Percentiles rank a stretch among this genome's conserved stretches.
Conservation (phyloP, 2,329 filamentous ascomycete species). For the Trichoderma endophyticum region DNA sequence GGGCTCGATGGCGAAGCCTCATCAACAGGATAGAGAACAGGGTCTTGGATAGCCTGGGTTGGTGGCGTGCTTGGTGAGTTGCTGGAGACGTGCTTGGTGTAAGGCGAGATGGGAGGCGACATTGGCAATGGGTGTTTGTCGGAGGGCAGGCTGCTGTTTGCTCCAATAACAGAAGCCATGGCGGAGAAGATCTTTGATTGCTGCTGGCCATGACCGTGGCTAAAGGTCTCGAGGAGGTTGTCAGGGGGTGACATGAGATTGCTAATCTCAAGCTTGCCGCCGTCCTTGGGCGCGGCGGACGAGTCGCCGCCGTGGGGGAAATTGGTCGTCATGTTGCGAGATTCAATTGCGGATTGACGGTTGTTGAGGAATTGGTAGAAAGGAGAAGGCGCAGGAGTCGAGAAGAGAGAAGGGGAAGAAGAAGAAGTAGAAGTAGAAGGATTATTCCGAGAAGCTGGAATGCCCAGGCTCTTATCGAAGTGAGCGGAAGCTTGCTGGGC, state of each 20-base stretch:
- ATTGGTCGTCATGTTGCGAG: constrained; percentile 29
- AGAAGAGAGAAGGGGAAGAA: constrained; percentile 20
- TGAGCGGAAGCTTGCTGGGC: constrained; percentile 30
- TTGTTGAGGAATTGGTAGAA: not conserved
- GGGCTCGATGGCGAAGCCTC: constrained; percentile 40
- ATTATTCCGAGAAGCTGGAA: constrained; percentile 13
- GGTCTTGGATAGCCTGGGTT: constrained; percentile 44
- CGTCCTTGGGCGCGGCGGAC: constrained; percentile 22
- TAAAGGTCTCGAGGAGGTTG: constrained; percentile 53
- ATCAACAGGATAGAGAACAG: constrained; percentile 54
- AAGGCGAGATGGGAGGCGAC: constrained; percentile 57
- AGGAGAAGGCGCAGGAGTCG: constrained; percentile 13
- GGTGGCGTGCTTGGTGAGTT: constrained; percentile 30
- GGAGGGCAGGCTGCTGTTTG: constrained; percentile 27
- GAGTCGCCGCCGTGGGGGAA: constrained; percentile 24
- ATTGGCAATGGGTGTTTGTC: constrained; percentile 41
- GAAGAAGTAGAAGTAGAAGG: constrained; percentile 18
- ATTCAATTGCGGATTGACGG: constrained; percentile 8
- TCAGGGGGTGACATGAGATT: constrained; percentile 63
- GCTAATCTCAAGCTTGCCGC: constrained; percentile 48
- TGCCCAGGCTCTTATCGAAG: constrained; percentile 30
- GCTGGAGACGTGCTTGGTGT: constrained; percentile 39
- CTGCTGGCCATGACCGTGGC: constrained; percentile 6
- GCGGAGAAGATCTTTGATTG: constrained; percentile 8
- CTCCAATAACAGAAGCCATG: not conserved